Conservation (phyloP, 106 monocot species). For the Dendrobium nobile region DNA sequence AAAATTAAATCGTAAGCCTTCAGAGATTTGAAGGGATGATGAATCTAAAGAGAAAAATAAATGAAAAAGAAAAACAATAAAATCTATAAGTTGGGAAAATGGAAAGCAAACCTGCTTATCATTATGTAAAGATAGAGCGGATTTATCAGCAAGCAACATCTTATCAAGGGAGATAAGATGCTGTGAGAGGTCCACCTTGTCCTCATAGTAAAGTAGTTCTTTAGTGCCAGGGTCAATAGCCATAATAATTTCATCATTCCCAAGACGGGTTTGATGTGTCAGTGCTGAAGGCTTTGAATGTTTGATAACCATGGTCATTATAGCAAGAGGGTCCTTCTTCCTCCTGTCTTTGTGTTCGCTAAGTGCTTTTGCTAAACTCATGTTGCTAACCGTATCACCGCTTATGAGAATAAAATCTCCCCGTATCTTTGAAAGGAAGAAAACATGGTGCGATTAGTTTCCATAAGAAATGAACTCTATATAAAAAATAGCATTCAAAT, state of each 20-base stretch:
- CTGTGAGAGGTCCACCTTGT: constrained; percentile 51
- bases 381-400: constrained; percentile 94
- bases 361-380: constrained; percentile 73
- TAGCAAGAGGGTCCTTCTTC: constrained; percentile 86
- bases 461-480: not conserved
- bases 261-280: constrained; percentile 80
- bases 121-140: constrained; percentile 62
- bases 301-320: constrained; percentile 97
- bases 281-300: constrained; percentile 59
- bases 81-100: not conserved
- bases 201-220: constrained; percentile 86
- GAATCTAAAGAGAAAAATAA: not conserved
- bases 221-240: constrained; percentile 89
- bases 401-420: constrained; percentile 98
- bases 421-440: constrained; percentile 53
- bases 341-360: constrained; percentile 89
- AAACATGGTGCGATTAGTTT: not conserved
- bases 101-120: constrained; percentile 62
- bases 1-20: not conserved
- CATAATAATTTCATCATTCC: constrained; percentile 84
- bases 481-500: not conserved
- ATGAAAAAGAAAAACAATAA: not conserved
- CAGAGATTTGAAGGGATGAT: not conserved
- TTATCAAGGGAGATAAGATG: constrained; percentile 61
- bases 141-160: constrained; percentile 41